Base-by-base conservation (phyloP, 495 filamentous ascomycete genomes). In the Rhypophila decipiens region DNA sequence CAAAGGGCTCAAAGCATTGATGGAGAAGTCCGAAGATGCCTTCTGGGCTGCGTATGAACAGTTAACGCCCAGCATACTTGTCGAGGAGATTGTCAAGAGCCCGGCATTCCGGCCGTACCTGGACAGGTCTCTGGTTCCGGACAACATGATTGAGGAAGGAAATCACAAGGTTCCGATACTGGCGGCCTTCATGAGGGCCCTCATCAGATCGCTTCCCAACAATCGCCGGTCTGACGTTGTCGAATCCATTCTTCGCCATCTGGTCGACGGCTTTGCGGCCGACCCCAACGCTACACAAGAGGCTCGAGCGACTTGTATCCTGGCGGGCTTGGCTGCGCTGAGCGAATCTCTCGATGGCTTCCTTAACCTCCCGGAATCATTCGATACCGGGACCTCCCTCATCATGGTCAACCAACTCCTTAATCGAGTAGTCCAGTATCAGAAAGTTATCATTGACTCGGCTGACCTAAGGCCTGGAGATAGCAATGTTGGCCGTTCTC, bases 31-130 rank as follows among this genome's bases (percentile, higher is more conserved):
- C 0, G 76, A 86, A 0, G 76, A 74, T 36, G 84, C 85, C 46
- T 94, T 95, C 55, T 95, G 90, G 90, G 83, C 84, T 51, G 86
- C 88, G 1, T 85, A 88, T 70, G 85, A 85, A 24, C 74, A 84
- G 13, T 85, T 89, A 38, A 84, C 85, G 2, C 83, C 87, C 5
- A 78, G 81, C 24, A 73, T 79, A 22, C 72, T 95, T 34, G 78
- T 86, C 39, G 87, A 94, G 51, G 78, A 85, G 42, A 78, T 93
- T 39, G 84, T 91, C 59, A 77, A 77, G 42, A 88, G 82, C 52
- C 77, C 80, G 15, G 79, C 81, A 27, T 84, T 88, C 50, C 73
- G 78, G 35, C 61, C 70, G 15, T 73, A 85, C 17, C 69, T 93
- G 7, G 59, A 73, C 50, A 62, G 74, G 37, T 76, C 78, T n/a